phyloP scores from a whole-genome alignment of 352 stramenopile species.

The Pythium vanterpoolii region DNA sequence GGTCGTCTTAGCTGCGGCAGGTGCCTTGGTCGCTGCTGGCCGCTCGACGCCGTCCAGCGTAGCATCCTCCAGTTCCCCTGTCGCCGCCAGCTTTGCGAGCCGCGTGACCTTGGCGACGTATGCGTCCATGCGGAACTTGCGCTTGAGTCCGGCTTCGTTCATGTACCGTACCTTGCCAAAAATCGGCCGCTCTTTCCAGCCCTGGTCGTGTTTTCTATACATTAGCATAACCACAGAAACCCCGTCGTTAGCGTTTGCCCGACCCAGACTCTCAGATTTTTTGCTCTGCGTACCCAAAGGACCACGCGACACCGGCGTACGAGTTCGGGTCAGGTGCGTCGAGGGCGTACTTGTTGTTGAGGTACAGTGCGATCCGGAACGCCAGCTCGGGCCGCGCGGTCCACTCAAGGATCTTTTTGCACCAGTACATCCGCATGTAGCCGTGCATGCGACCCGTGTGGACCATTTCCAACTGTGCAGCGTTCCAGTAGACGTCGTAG shows the following conservation, averaged over 20 bases:
- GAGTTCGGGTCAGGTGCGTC: conserved; percentile 97
- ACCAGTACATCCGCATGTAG: conserved; percentile 99
- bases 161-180: conserved; percentile 99
- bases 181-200: conserved; percentile 93
- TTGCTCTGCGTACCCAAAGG: conserved; percentile 44
- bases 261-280: no score
- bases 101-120: conserved; percentile 63
- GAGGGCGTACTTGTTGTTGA: conserved; percentile 99
- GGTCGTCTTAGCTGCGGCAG: no score
- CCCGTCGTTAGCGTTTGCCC: no score
- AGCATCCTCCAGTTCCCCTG: background rate
- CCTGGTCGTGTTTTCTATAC: conserved; percentile 94
- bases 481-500: conserved; percentile 98
- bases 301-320: conserved; percentile 81
- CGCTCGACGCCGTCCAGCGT: background rate
- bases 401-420: conserved; percentile 99
- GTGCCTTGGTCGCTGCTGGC: background rate
- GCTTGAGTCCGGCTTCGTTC: conserved; percentile 97
- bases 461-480: conserved; percentile 95
- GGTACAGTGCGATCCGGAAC: conserved; percentile 90
- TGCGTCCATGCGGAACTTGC: conserved; percentile 96
- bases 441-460: conserved; percentile 91
- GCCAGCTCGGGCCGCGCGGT: conserved; percentile 89
- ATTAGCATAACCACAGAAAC: no score
- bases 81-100: background rate